Evolutionary conservation across 129 eudicot genomes (phyloP).

Genomic region (Artemisia tridentata): DNA sequence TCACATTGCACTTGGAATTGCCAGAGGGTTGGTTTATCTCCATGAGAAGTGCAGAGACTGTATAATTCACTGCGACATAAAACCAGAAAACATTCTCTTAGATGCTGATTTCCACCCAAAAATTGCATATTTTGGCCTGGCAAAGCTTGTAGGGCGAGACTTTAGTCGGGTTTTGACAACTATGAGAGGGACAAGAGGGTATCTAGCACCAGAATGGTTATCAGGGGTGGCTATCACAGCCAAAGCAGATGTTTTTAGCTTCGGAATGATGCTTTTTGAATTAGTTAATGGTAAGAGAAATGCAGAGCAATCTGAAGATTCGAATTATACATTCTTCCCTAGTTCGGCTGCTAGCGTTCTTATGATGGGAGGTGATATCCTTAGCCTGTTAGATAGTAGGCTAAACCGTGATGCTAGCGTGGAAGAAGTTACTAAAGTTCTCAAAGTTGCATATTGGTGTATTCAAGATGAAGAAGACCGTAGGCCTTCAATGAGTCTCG

Average conservation of each 20-base stretch:
- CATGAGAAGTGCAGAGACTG: constrained; percentile 72
- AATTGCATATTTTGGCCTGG: constrained; percentile 74
- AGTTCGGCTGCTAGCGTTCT: constrained; percentile 39
- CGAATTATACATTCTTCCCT: constrained; percentile 41
- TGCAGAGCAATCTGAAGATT: constrained; percentile 28
- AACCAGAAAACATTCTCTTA: constrained; percentile 72
- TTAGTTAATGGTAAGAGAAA: constrained; percentile 58
- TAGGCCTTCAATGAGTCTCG: no score
- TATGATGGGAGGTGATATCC: constrained; percentile 50
- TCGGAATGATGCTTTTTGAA: constrained; percentile 74
- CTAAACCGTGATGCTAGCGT: constrained; percentile 42
- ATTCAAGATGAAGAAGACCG: no score
- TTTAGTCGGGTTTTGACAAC: constrained; percentile 74
- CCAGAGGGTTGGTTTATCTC: constrained; percentile 67
- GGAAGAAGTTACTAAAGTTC: no score
- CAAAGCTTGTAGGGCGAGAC: constrained; percentile 76
- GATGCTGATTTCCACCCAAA: constrained; percentile 55
- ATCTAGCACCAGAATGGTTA: constrained; percentile 85
- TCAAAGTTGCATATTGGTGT: no score
- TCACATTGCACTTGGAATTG: constrained; percentile 57
- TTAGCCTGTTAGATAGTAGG: constrained; percentile 46
- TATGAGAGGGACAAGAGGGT: constrained; percentile 75
- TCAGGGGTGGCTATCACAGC: constrained; percentile 70
- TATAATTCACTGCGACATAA: constrained; percentile 81
- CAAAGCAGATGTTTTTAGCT: constrained; percentile 79